Base-by-base conservation (phyloP, 2,329 filamentous ascomycete species). In the Rhinocladiella mackenziei region DNA sequence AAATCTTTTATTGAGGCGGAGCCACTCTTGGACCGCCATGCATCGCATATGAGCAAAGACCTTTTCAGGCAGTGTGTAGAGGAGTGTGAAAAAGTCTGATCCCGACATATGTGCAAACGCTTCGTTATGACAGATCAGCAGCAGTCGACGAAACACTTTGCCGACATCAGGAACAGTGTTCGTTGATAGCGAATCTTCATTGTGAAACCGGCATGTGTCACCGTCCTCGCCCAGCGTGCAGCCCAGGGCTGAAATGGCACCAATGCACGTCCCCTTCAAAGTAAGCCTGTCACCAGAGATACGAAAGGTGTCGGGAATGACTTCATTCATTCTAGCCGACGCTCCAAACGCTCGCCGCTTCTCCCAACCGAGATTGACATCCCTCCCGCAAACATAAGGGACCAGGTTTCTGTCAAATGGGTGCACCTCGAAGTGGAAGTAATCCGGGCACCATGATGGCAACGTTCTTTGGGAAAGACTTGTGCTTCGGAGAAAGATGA, bases 361-460 rank as follows among this genome's bases (percentile, higher is more conserved):
- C 18, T 50, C 48, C 48, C 48, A 50, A 11, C 43, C 48, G 4
- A 50, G 31, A 25, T 50, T 50, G 30, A 31, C 43, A 22, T 50
- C 36, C 26, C 38, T 32, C 22, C 39, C 39, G 22, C 43, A 43
- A 18, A 50, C 34, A 26, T 50, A 50, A 1, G 43, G 29, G 11
- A 50, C 22, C 31, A 50, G 14, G 18, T 46, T 46, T 17, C 23
- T 35, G 28, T 50, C 48, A 26, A 40, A 47, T 7, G 39, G 20
- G 15, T 50, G 33, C 15, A 41, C 18, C 26, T 40, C 31, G 15
- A 50, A 47, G 15, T 50, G 43, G 19, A 50, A 50, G 28, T 50
- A 50, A 28, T 50, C 48, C 2, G 48, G 48, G 25, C 48, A 50
- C 48, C 48, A 50, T 9, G 43, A 39, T 13, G 48, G 48, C 13